phyloP scores from a whole-genome alignment of 805 yeast species.

The Candida taoyuanica region DNA sequence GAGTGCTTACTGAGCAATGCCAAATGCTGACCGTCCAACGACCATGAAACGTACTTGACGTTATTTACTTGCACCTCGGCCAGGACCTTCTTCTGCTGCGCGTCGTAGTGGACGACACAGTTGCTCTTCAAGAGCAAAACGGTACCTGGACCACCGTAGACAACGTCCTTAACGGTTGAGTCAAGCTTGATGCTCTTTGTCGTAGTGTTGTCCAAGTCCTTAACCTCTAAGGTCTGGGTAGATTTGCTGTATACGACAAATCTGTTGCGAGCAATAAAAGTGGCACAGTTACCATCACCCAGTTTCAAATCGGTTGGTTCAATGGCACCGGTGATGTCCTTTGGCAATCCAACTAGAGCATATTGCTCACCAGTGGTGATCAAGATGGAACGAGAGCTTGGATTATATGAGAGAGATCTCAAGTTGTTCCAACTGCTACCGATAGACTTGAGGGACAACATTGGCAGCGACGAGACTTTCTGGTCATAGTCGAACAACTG shows the following conservation, averaged over 20 bases:
- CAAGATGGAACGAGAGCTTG: conserved; percentile 82
- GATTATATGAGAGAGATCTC: conserved; percentile 83
- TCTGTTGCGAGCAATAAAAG: conserved; percentile 92
- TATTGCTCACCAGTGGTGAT: conserved; percentile 76
- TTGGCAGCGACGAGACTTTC: conserved; percentile 66
- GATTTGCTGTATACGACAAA: conserved; percentile 74
- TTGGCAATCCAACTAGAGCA: conserved; percentile 74
- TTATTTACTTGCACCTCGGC: conserved; percentile 65
- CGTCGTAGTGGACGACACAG: conserved; percentile 79
- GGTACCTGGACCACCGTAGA: conserved; percentile 77
- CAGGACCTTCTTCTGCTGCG: conserved; percentile 82
- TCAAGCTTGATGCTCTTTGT: conserved; percentile 80
- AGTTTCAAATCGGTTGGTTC: conserved; percentile 79
- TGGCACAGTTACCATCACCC: conserved; percentile 82
- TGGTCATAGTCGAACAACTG: conserved; percentile 69
- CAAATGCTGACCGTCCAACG: conserved; percentile 77
- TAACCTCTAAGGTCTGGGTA: conserved; percentile 67
- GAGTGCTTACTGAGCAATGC: conserved; percentile 92
- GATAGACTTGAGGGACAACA: conserved; percentile 76
- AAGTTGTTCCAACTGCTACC: conserved; percentile 86
- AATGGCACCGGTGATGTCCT: conserved; percentile 87
- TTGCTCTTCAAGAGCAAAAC: conserved; percentile 69
- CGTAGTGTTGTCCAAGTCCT: conserved; percentile 73
- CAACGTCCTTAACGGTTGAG: conserved; percentile 62
- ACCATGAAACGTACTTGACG: conserved; percentile 88